Base-by-base conservation (phyloP, 176 grass and related monocot species). In the Aechmea fasciata region DNA sequence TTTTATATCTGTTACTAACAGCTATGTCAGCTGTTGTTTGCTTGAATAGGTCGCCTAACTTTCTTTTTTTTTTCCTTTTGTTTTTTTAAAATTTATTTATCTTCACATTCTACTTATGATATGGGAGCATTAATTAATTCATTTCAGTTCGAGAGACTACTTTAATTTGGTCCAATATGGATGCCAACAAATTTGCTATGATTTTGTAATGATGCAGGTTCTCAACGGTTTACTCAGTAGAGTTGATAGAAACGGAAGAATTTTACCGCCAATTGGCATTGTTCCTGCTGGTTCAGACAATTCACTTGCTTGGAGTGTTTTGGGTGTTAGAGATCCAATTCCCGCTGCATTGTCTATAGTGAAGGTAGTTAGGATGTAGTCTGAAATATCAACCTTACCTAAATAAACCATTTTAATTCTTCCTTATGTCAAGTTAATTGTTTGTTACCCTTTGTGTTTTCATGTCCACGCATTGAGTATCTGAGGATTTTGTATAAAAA, bases 281-380 rank as follows among this genome's bases (percentile, higher is more conserved):
- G 80, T 96, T 68, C 92, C 88, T 47, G 79, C 83, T 78, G 92
- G 92, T 69, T 96, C 92, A 68, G 88, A 96, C 69, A 96, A 96
- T 84, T 96, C 92, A 47, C 85, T 96, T 63, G 83, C 88, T 12
- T 96, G 88, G 92, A 91, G 71, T 75, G 73, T 91, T 78, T 81
- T 96, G 70, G 92, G 92, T 63, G 72, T 81, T 57, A 96, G 75
- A 77, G 92, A 96, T 87, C 92, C 88, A 67, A 77, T 91, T 81
- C 89, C 76, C 47, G 92, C 92, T 71, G 81, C 88, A 63, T 69
- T 23, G 73, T 57, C 73, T 87, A 73, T 96, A 69, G 73, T 85
- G 22, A 83, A 87, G 92, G 88, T 96, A 83, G 29, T 70, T 77
- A 80, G 48, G n/a, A 73, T 75, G 13, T 80, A 48, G 57, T 71